Conservation (phyloP, 768 basidiomycete genomes). For the Cystofilobasidium macerans region DNA sequence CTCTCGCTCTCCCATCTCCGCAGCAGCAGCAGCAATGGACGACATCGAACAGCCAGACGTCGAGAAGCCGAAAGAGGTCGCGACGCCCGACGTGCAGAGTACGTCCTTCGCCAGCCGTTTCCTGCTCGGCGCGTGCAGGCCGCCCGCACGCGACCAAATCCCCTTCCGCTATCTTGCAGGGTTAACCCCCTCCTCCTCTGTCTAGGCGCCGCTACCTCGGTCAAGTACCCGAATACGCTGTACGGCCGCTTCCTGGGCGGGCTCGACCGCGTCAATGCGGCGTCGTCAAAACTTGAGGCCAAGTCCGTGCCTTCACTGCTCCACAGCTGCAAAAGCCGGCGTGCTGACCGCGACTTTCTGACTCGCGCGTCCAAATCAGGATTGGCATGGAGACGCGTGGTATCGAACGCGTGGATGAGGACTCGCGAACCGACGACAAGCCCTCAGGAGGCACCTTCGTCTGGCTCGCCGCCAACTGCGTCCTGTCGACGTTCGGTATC, state of each 20-base stretch:
- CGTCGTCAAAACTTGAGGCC: constrained; percentile 13
- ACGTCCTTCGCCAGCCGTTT: no score
- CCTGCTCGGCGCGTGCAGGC: no score
- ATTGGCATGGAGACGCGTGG: constrained; percentile 22
- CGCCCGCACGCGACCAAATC: no score
- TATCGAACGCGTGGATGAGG: constrained; percentile 18
- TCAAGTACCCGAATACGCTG: not conserved
- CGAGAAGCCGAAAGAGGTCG: no score
- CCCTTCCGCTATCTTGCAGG: not conserved
- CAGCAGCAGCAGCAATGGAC: no score
- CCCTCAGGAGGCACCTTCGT: not conserved
- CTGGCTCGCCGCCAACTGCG: constrained; percentile 21
- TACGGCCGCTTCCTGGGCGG: not conserved
- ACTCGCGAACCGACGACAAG: constrained; percentile 10
- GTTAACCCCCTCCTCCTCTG: not conserved
- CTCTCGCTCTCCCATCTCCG: no score
- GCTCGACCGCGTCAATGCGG: constrained; percentile 6
- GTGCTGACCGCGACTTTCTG: not conserved
- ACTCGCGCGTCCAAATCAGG: not conserved
- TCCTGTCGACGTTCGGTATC: constrained; percentile 24
- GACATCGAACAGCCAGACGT: no score
- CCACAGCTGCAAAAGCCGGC: not conserved
- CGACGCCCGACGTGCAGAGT: no score
- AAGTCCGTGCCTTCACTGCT: constrained; percentile 10
- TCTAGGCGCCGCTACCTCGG: not conserved